These are phyloP conservation scores for Globisporangium canariense DNA, from an alignment of 352 stramenopile species.

Conservation along the genomic window DNA sequence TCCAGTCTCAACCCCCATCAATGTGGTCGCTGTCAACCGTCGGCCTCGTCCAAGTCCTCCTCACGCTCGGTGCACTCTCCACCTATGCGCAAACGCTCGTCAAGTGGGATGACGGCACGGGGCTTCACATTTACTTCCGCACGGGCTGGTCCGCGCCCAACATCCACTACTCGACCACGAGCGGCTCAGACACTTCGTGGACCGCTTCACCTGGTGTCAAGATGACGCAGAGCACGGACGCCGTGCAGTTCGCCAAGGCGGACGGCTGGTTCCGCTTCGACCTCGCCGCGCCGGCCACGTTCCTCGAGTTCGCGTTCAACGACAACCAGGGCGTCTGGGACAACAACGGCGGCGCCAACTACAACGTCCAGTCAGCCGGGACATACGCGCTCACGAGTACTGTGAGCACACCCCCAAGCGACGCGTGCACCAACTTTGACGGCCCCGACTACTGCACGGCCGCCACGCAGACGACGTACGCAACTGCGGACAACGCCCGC, in stretches of 20 bases:
- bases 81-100: constrained; percentile 31
- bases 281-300: constrained; percentile 16
- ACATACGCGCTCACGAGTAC: constrained; percentile 30
- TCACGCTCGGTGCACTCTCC: background rate
- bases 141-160: constrained; percentile 36
- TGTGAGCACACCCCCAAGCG: constrained; percentile 23
- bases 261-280: constrained; percentile 43
- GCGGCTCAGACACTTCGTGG: constrained; percentile 22
- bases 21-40: background rate
- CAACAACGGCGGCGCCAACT: constrained; percentile 38
- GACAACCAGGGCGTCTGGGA: constrained; percentile 41
- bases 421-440: constrained; percentile 32
- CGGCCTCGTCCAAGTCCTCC: background rate
- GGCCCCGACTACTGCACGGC: constrained; percentile 27
- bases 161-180: constrained; percentile 33
- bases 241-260: constrained; percentile 29
- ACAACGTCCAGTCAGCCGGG: constrained; percentile 27
- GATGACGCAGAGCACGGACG: constrained; percentile 31
- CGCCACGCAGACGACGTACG: constrained; percentile 18
- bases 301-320: constrained; percentile 40
- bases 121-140: constrained; percentile 44
- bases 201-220: constrained; percentile 27
- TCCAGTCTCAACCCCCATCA: background rate
- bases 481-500: constrained; percentile 21
- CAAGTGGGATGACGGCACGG: constrained; percentile 31